Base-by-base conservation (phyloP, 306 rosid species). In the Inga leiocalycina region DNA sequence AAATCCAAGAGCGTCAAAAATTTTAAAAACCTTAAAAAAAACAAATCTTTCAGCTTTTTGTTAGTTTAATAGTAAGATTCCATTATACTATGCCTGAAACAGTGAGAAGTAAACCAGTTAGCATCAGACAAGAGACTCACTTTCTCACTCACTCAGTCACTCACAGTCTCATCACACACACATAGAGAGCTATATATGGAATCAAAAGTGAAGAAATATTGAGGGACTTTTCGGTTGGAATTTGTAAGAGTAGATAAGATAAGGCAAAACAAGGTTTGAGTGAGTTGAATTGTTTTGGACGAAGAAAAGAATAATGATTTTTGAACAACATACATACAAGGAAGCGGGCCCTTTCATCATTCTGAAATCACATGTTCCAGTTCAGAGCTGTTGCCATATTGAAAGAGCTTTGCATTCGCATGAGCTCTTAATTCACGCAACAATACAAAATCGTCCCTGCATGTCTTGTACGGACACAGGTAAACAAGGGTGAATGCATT, bases 21-120 rank as follows among this genome's bases (percentile, higher is more conserved):
- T 56, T 56, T 8, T 27, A 27, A 4, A 14, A 15, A 14, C 3
- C 3, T 1, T 3, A 5, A 52, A 52, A 17, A 17, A 82, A 37
- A 5, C 8, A 39, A 80, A 84, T 54, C 61, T 16, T 13, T 75
- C 85, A 83, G 83, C 86, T 88, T 81, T 39, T 85, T 71, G 35
- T 3, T 59, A 10, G 30, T 46, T 73, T 78, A 14, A 48, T 83
- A 43, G 32, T 37, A 70, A 80, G 84, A 85, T 83, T 82, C 91
- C 83, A 81, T 45, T 83, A 81, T 37, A 83, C 24, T 62, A 35
- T n/a, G 65, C 30, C 87, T 61, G 44, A 82, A 83, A 78, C 81
- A 74, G 84, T 48, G 67, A 78, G 30, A 57, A 20, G 9, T n/a
- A 81, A 86, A 72, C 59, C 62, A 74, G 88, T 79, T 75, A 78